A percentile compares a stretch with the other conserved stretches of the same genome.
These are phyloP conservation scores for Podospora pseudopauciseta DNA, from an alignment of 495 filamentous ascomycete genomes.

Conservation along the genomic window DNA sequence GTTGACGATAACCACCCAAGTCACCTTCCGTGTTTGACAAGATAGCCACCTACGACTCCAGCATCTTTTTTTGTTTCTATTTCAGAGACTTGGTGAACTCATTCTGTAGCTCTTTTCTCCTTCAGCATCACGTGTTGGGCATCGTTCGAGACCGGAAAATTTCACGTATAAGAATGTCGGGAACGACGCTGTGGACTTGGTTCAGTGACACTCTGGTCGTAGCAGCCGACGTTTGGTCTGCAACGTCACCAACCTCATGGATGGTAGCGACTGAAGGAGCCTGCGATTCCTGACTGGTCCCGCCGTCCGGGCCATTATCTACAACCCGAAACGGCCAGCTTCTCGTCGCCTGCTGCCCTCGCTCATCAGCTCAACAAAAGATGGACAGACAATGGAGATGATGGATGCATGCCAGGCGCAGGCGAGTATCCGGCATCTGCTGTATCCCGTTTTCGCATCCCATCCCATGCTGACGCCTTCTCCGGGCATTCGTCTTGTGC, in stretches of 20 bases:
- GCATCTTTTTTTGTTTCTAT: background rate
- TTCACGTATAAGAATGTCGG: background rate
- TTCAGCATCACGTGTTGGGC: background rate
- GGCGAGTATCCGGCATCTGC: constrained; percentile 13
- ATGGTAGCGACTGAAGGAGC: constrained; percentile 9
- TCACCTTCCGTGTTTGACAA: background rate
- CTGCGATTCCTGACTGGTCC: constrained; percentile 4
- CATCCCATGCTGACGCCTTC: background rate
- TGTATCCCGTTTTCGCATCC: constrained; percentile 9
- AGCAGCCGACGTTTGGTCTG: constrained; percentile 15
- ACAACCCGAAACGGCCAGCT: constrained; percentile 19
- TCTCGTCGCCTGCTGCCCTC: background rate
- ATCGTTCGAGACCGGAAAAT: background rate
- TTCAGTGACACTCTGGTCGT: background rate
- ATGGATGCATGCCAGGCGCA: constrained; percentile 11
- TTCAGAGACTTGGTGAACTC: background rate
- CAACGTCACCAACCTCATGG: constrained; percentile 15
- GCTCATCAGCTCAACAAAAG: background rate
- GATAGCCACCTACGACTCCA: background rate
- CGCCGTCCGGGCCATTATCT: constrained; percentile 18
- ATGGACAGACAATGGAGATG: constrained; percentile 6
- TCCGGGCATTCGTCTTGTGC: constrained; percentile 1
- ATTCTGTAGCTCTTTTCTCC: background rate
- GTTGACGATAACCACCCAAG: background rate
- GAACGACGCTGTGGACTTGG: background rate